A percentile compares a stretch with the other conserved stretches of the same genome.
Conservation (phyloP, 2,329 filamentous ascomycete genomes). For the Fusarium stilboides region DNA sequence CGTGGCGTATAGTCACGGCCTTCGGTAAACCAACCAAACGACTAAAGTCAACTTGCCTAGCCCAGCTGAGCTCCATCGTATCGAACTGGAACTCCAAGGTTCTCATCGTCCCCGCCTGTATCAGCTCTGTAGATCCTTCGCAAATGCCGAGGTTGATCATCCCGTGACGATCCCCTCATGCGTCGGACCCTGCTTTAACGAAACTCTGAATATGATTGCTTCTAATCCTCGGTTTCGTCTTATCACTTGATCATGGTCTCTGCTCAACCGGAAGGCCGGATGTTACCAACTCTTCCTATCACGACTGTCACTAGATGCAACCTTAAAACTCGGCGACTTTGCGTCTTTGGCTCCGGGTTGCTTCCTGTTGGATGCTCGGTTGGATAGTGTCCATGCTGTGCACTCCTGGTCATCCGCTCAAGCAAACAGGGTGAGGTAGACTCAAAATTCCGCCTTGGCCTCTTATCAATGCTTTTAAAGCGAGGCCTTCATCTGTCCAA, state of each 20-base stretch:
- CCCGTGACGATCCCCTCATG: slow-evolving; percentile 42
- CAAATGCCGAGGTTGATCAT: slow-evolving; percentile 24
- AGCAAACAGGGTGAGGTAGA: slow-evolving; percentile 5
- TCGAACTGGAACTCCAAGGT: slow-evolving; percentile 11
- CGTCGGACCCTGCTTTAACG: slow-evolving; percentile 24
- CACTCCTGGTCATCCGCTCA: slow-evolving; percentile 3
- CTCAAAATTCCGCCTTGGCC: slow-evolving; percentile 2
- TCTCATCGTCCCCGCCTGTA: slow-evolving; percentile 5
- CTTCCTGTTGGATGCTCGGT: slow-evolving; percentile 33
- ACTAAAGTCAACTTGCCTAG: slow-evolving; percentile 6
- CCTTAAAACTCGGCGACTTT: slow-evolving; percentile 14
- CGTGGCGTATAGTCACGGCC: slow-evolving; percentile 5
- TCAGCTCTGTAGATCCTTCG: slow-evolving; percentile 25
- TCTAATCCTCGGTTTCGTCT: slow-evolving; percentile 5
- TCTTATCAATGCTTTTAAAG: background rate
- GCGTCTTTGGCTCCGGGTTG: slow-evolving; percentile 24
- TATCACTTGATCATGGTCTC: slow-evolving; percentile 9
- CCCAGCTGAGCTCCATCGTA: slow-evolving; percentile 14
- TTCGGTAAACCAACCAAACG: slow-evolving; percentile 5
- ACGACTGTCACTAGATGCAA: slow-evolving; percentile 22
- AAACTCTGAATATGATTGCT: slow-evolving; percentile 5
- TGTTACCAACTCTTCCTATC: slow-evolving; percentile 6
- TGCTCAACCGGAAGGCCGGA: slow-evolving; percentile 22
- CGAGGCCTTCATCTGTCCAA: background rate
- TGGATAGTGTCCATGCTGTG: slow-evolving; percentile 5